Conservation (phyloP, 805 yeast genomes). For the Cyberlindnera mrakii region DNA sequence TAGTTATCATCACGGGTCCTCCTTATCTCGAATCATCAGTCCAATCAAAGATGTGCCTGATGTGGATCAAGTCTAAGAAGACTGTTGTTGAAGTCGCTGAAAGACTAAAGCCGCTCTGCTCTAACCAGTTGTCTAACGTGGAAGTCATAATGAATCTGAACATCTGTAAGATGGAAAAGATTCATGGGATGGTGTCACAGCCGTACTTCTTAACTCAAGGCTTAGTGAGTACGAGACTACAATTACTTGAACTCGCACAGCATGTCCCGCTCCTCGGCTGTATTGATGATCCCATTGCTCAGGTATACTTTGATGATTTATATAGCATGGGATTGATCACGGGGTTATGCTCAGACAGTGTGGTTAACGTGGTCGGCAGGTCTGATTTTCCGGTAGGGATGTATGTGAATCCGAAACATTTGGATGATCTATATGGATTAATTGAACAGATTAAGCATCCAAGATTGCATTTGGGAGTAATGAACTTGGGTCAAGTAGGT, state of each 20-base stretch:
- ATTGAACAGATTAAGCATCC: not conserved
- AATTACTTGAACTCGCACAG: constrained; percentile 1
- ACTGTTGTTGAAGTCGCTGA: not conserved
- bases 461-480: constrained; percentile 5
- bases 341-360: not conserved
- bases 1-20: constrained; percentile 9
- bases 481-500: constrained; percentile 9
- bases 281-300: constrained; percentile 6
- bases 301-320: constrained; percentile 12
- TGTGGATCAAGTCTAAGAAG: constrained; percentile 6
- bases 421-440: not conserved
- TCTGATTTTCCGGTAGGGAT: constrained; percentile 4
- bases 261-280: constrained; percentile 2
- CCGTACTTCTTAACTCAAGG: constrained; percentile 9
- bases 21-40: not conserved
- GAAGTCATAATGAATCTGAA: constrained; percentile 7
- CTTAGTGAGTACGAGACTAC: constrained; percentile 7
- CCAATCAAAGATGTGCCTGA: constrained; percentile 7
- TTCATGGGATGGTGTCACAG: not conserved
- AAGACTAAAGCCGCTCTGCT: not conserved
- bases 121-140: not conserved
- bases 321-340: constrained; percentile 6
- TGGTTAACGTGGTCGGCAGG: constrained; percentile 6
- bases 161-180: not conserved
- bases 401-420: not conserved